Conservation (phyloP, 352 stramenopile species). For the Plasmopara halstedii region DNA sequence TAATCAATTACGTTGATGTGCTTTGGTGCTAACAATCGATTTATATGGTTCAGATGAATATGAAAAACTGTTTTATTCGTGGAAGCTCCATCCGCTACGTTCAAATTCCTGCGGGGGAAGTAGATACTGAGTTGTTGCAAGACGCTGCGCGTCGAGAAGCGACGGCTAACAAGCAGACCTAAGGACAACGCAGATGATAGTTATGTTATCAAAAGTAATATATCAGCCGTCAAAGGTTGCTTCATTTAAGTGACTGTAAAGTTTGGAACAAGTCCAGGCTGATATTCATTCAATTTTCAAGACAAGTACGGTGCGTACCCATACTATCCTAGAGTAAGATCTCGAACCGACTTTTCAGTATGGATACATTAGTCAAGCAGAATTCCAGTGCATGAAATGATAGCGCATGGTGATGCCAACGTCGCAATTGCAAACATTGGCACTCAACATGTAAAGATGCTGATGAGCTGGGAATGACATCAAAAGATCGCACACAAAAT, state of each 20-base stretch:
- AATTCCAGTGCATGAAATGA: no score
- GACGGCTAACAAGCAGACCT: slow-evolving; percentile 65
- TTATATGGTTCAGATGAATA: slow-evolving; percentile 61
- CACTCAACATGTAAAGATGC: no score
- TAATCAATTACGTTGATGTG: background rate
- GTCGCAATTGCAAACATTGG: no score
- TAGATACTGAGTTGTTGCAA: slow-evolving; percentile 95
- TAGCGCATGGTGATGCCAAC: no score
- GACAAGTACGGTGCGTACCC: no score
- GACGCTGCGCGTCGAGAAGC: slow-evolving; percentile 64
- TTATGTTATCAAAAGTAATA: slow-evolving; percentile 11
- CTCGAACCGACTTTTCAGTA: no score
- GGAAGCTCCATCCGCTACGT: slow-evolving; percentile 98
- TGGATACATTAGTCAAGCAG: no score
- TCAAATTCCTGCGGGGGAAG: slow-evolving; percentile 93
- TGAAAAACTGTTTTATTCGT: slow-evolving; percentile 98
- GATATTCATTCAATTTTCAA: no score
- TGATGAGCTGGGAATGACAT: no score
- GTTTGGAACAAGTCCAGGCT: no score
- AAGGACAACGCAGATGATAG: slow-evolving; percentile 5
- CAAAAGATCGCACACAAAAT: no score
- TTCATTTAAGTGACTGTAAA: slow-evolving; percentile 18
- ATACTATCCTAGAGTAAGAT: no score
- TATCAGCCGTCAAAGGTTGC: background rate
- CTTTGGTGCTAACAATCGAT: background rate